Evolutionary conservation across 768 basidiomycete species (phyloP).

Genomic region (Tricholoma furcatifolium): DNA sequence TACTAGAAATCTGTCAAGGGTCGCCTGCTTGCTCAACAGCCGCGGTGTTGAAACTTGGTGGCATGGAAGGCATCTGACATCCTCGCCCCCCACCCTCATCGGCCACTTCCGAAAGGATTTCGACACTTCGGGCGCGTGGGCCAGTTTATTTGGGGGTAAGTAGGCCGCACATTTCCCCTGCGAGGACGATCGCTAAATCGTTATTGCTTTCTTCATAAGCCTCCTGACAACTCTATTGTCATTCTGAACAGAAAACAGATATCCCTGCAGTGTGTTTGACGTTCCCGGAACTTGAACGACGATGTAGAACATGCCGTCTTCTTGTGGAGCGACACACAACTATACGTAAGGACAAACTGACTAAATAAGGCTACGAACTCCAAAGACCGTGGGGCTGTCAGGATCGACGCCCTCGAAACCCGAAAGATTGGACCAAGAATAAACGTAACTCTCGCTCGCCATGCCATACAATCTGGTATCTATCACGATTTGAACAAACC

Average conservation of each 20-base stretch:
- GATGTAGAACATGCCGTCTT: background rate
- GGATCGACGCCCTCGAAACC: no score
- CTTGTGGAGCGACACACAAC: background rate
- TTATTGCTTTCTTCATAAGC: background rate
- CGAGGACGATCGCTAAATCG: background rate
- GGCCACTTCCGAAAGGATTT: constrained; percentile 7
- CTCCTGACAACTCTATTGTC: background rate
- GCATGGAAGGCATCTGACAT: constrained; percentile 2
- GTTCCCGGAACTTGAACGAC: background rate
- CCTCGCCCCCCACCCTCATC: background rate
- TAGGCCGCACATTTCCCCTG: background rate
- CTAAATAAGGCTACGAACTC: no score
- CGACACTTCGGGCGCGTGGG: background rate
- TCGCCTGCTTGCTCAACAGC: background rate
- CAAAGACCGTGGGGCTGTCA: no score
- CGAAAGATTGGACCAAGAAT: no score
- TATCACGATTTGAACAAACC: background rate
- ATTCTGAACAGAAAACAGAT: background rate
- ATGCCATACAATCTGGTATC: background rate
- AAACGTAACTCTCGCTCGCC: background rate
- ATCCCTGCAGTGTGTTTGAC: background rate
- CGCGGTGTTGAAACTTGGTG: constrained; percentile 2
- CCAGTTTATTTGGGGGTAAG: background rate
- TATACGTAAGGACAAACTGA: no score
- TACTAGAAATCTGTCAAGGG: constrained; percentile 7